These are phyloP conservation scores for Draba incana DNA, from an alignment of 345 rosid genomes.

Conservation along the genomic window DNA sequence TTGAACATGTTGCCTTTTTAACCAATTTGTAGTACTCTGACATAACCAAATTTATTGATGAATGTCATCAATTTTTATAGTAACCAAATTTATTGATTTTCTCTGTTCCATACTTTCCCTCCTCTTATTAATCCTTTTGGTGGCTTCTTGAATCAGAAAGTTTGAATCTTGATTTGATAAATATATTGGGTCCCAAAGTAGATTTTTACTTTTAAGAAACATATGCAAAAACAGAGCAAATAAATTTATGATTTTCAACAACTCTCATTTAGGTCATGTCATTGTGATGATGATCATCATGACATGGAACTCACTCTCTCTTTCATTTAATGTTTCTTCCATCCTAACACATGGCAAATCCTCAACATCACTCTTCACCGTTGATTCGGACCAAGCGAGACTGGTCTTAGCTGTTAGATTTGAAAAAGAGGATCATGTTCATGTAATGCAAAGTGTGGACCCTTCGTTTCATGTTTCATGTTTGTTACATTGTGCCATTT, in stretches of 20 bases:
- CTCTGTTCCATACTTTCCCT: constrained; percentile 23
- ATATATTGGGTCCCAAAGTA: constrained; percentile 20
- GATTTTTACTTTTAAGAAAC: constrained; percentile 29
- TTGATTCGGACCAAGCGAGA: constrained; percentile 1
- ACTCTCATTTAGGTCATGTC: constrained; percentile 32
- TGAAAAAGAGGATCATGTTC: constrained; percentile 12
- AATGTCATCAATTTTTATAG: constrained; percentile 19
- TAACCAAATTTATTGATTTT: constrained; percentile 22
- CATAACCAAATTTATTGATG: constrained; percentile 32
- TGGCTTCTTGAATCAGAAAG: constrained; percentile 34
- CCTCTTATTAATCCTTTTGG: constrained; percentile 21
- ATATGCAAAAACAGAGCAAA: constrained; percentile 27
- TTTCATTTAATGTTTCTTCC: constrained; percentile 34
- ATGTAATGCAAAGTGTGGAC: constrained; percentile 27
- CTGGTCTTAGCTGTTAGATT: constrained; percentile 9
- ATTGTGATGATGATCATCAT: constrained; percentile 29
- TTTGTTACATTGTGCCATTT: constrained; percentile 22
- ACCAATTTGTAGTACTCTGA: constrained; percentile 5
- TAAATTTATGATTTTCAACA: constrained; percentile 36
- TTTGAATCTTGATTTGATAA: constrained; percentile 30
- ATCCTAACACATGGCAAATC: constrained; percentile 34
- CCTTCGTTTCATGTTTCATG: constrained; percentile 27
- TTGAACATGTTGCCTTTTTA: constrained; percentile 25
- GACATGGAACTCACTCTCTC: constrained; percentile 31
- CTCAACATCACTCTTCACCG: constrained; percentile 19